Percentiles rank a stretch among this genome's conserved stretches.
Conservation (phyloP, 2,329 filamentous ascomycete species). For the Drechslerella dactyloides region DNA sequence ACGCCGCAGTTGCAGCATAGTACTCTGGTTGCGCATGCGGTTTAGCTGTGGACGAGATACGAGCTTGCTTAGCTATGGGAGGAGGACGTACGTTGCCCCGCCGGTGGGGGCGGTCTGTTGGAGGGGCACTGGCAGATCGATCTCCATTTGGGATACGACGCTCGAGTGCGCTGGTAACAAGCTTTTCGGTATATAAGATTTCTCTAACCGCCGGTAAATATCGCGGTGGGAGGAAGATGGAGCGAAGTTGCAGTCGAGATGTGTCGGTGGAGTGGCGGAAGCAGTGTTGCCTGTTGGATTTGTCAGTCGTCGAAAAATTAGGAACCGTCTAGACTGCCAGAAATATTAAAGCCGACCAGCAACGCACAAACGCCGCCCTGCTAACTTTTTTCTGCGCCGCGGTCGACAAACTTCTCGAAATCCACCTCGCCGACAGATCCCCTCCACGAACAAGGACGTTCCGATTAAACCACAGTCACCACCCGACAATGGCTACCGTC, state of each 20-base stretch:
- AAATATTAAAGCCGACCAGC: too few relatives aligned
- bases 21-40: conserved; percentile 66
- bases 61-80: conserved; percentile 18
- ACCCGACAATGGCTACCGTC: conserved; percentile 64
- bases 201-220: conserved; percentile 3
- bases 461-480: conserved; percentile 9
- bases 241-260: conserved; percentile 17
- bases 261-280: conserved; percentile 22
- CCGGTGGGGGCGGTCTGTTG: conserved; percentile 56
- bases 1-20: conserved; percentile 98
- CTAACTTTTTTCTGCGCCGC: conserved; percentile 24
- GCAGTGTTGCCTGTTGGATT: conserved; percentile 51
- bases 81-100: conserved; percentile 64
- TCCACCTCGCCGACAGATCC: conserved; percentile 1
- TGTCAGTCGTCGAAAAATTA: conserved; percentile 35
- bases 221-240: conserved; percentile 8
- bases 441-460: too few relatives aligned
- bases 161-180: conserved; percentile 4
- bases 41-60: conserved; percentile 28
- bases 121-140: conserved; percentile 59
- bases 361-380: too few relatives aligned
- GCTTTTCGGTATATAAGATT: neutral
- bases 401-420: too few relatives aligned
- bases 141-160: conserved; percentile 56
- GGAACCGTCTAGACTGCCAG: too few relatives aligned